Base-by-base conservation (phyloP, 345 rosid species). In the Murraya koenigii region DNA sequence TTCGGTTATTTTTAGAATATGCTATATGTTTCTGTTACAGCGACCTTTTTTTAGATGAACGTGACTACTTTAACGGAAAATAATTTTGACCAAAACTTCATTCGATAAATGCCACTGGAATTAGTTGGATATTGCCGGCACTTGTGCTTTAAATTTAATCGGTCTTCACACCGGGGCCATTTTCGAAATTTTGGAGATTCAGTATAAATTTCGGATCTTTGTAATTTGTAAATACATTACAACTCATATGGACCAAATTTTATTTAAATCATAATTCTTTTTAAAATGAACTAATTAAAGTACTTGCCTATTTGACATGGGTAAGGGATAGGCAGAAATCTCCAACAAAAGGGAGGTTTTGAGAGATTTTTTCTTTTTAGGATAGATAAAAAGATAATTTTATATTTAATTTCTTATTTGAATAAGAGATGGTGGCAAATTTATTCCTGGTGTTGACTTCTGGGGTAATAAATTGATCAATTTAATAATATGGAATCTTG, bases 61-160 rank as follows among this genome's bases (percentile, higher is more conserved):
- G 66, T 66, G 84, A 81, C 89, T 80, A 58, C 33, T 82, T 90
- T 86, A 80, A 69, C 85, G 86, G 85, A 72, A 72, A 56, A 25
- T 67, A n/a, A 58, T 19, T 33, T 84, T 86, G 89, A 84, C 89
- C 81, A 38, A 47, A 54, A n/a, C 3, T 44, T n/a, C 7, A 8
- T 35, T 3, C 1, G 44, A 20, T 17, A 3, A 35, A 20, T 4
- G 36, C 32, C 13, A 19, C 39, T 0, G 19, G 23, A 75, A 33
- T 44, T 56, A 59, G 86, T 84, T 86, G 49, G 75, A 68, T 60
- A 58, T 69, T 79, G 74, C 83, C 78, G 81, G 81, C 86, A 78
- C 1, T 30, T 49, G 22, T 33, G 47, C 52, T 62, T 17, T 28
- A 1, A 6, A 14, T 62, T 11, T 39, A 2, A 8, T 20, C 63